These are phyloP conservation scores for Cyclotella choctawhatcheeana DNA, from an alignment of 108 stramenopile species.

Conservation along the genomic window DNA sequence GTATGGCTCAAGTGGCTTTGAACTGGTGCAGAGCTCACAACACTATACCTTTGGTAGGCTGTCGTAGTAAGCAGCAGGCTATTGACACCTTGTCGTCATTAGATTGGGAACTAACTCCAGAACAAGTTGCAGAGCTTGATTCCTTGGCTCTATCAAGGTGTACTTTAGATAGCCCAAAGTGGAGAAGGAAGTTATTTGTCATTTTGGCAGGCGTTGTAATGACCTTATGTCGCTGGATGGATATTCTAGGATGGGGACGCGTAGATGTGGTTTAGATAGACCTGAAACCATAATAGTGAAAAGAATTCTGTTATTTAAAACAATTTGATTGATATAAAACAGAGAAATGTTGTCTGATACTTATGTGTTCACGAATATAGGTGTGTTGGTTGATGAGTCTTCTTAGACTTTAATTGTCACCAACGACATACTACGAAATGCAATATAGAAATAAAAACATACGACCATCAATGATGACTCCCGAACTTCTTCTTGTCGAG, in stretches of 20 bases:
- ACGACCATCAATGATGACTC: too few species aligned
- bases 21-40: conserved; percentile 74
- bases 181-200: conserved; percentile 60
- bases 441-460: too few species aligned
- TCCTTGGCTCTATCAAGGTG: conserved; percentile 49
- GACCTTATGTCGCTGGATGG: conserved; percentile 26
- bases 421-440: too few species aligned
- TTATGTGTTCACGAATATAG: too few species aligned
- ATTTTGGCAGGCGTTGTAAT: conserved; percentile 55
- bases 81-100: conserved; percentile 59
- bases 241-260: conserved; percentile 4
- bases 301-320: too few species aligned
- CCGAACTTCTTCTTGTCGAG: conserved; percentile 15
- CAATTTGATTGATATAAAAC: too few species aligned
- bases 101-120: conserved; percentile 48
- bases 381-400: too few species aligned
- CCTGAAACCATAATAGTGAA: too few species aligned
- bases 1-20: conserved; percentile 80
- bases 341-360: too few species aligned
- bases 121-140: conserved; percentile 63
- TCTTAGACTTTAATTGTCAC: too few species aligned
- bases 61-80: conserved; percentile 59
- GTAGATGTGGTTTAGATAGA: background rate
- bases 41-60: conserved; percentile 74
- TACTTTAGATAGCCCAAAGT: conserved; percentile 56